Base-by-base conservation (phyloP, 2,329 filamentous ascomycete genomes). In the Pseudonectria buxi region DNA sequence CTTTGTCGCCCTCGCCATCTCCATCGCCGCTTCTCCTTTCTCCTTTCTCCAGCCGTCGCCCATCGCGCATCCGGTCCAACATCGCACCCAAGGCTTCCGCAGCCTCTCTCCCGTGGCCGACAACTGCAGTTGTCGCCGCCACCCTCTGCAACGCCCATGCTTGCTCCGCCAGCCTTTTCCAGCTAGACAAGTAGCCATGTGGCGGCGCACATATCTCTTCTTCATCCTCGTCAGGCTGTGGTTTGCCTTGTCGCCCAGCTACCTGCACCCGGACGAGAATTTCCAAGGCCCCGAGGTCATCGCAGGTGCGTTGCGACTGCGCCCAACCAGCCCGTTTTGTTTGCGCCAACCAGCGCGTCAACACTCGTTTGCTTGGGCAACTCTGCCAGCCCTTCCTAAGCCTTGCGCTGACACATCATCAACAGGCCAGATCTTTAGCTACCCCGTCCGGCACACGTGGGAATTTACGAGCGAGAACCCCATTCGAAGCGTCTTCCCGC, bases 261-360 rank as follows among this genome's bases (percentile, higher is more conserved):
- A 98, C 63, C 77, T 98, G 30, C 92, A 98, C 62, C 92, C 92
- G 5, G 92, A 98, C 67, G 92, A 98, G 72, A 92, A 96, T 69
- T 98, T 98, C 56, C 92, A 98, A 67, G 92, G 92, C 25, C 92
- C 92, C 12, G 92, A 98, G 69, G 83, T 96, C 46, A 92, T 96
- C 56, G 89, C 90, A 55, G 90, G 90, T 95, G 77, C 50, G 81
- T 67, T 9, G 22, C 24, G 30, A 40, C 40, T 38, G 25, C 35
- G 26, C 28, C 14, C 26, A 33, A 12, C 14, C 26, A 18, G 11
- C 33, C 28, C 9, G 18, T 12, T 16, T 7, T 10, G 18, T 14
- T 25, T 18, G 3, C 14, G 10, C 15, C 12, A 13, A 26, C 13
- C 25, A 32, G 30, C 42, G 30, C 33, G 18, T 33, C 10, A 13